Evolutionary conservation across 1,284 basidiomycete genomes (phyloP), one percentile per base, ranked within the genome.

Genomic region (Apiotrichum montevideense): DNA sequence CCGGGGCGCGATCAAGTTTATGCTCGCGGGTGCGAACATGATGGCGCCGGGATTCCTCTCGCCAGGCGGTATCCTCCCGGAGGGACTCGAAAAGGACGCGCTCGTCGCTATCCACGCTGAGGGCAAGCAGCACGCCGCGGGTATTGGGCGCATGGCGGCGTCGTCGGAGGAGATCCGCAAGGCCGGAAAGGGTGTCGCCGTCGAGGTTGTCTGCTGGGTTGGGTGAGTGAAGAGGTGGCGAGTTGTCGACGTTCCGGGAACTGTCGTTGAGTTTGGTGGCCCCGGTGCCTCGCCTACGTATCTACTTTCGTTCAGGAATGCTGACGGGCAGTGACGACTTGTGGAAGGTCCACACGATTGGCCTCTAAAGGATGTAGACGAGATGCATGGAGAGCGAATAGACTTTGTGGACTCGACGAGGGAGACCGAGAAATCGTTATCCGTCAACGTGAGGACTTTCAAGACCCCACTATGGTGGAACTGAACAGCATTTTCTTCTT

Each of bases 1-100:
- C 80, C 86, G 94, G 52, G 96, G 96, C 53, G 96, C 96, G 45
- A 98, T 99, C 79, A 90, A 94, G 51, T 98, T 97, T 78, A 82
- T 99, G 32, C 85, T 99, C 46, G 87, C 86, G 7, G 77, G 91
- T 35, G 91, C 91, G 48, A 86, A 89, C 78, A 94, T 95, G 90
- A 95, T 95, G 91, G 92, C 90, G 66, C 96, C 95, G 3, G 96
- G 96, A 9, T 79, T 99, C 55, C 93, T 93, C 29, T 97, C 94
- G 34, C 81, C 85, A 43, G 96, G 95, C 13, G 96, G 94, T 13
- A 82, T 83, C 65, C 84, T 98, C 0, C 94, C 95, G 0, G 84
- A 90, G 6, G 86, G 84, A 1, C 78, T 98, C 41, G 80, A 85
- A 14, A 82, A 84, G 46, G 85, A 84, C 9, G 80, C 82, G 1